These are phyloP conservation scores for Cucurbitaria berberidis DNA, from an alignment of 2,329 filamentous ascomycete species.

Conservation along the genomic window DNA sequence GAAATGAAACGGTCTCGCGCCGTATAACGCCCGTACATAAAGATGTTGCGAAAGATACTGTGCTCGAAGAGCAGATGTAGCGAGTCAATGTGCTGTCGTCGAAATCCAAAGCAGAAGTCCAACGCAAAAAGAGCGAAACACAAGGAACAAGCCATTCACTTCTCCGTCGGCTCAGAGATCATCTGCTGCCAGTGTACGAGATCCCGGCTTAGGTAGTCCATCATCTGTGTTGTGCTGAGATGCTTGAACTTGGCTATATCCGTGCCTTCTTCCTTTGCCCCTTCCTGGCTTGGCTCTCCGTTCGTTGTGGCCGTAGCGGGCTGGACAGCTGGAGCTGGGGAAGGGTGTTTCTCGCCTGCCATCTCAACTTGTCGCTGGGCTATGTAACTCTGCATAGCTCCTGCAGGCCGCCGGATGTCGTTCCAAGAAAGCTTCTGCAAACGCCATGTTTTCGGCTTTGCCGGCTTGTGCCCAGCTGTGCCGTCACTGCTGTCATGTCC, in stretches of 20 bases:
- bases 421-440: constrained; percentile 74
- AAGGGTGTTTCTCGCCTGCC: constrained; percentile 62
- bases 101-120: not conserved
- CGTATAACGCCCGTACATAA: constrained; percentile 8
- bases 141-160: constrained; percentile 15
- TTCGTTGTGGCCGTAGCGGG: constrained; percentile 27
- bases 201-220: constrained; percentile 81
- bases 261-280: constrained; percentile 52
- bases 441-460: constrained; percentile 64
- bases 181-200: constrained; percentile 82
- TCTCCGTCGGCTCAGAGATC: constrained; percentile 39
- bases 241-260: constrained; percentile 66
- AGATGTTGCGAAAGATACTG: not conserved
- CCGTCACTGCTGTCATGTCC: constrained; percentile 60
- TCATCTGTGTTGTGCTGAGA: constrained; percentile 84
- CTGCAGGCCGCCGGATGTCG: constrained; percentile 84
- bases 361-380: constrained; percentile 87
- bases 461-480: constrained; percentile 63
- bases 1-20: constrained; percentile 20
- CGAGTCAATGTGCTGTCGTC: constrained; percentile 4
- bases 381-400: constrained; percentile 88
- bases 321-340: constrained; percentile 35
- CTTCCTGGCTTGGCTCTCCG: constrained; percentile 23
- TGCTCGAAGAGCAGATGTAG: not conserved
- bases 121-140: not conserved